Conservation (phyloP, 1,139 yeast species). For the Geotrichum klebahnii region DNA sequence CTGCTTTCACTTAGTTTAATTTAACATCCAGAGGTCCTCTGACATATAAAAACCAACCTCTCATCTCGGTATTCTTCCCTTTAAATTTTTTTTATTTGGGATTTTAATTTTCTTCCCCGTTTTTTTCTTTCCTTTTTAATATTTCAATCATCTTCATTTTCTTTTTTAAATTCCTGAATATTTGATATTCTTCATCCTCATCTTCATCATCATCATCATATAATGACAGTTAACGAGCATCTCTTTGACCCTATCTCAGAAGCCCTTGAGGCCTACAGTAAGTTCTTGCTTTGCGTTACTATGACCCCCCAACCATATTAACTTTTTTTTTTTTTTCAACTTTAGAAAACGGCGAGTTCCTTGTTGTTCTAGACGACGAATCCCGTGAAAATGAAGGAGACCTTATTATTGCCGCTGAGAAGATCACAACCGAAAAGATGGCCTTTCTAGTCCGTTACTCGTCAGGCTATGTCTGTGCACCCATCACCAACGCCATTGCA, state of each 20-base stretch:
- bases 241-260: conserved; percentile 59
- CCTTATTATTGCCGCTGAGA: conserved; percentile 83
- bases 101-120: too few relatives aligned
- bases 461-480: conserved; percentile 92
- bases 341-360: conserved; percentile 71
- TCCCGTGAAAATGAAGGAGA: conserved; percentile 97
- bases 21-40: too few relatives aligned
- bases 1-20: too few relatives aligned
- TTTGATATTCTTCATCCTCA: too few relatives aligned
- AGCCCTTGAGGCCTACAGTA: conserved; percentile 71
- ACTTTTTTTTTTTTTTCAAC: conserved; percentile 3
- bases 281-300: conserved; percentile 20
- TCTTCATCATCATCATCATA: not conserved
- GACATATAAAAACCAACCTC: too few relatives aligned
- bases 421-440: conserved; percentile 78
- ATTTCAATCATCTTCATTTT: too few relatives aligned
- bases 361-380: conserved; percentile 94
- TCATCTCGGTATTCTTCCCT: too few relatives aligned
- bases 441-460: conserved; percentile 84
- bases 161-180: too few relatives aligned
- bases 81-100: too few relatives aligned
- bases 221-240: conserved; percentile 18
- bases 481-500: conserved; percentile 72
- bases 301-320: not conserved
- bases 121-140: too few relatives aligned